Conservation (phyloP, 83 land plant genomes). For the Isoetes engelmannii region DNA sequence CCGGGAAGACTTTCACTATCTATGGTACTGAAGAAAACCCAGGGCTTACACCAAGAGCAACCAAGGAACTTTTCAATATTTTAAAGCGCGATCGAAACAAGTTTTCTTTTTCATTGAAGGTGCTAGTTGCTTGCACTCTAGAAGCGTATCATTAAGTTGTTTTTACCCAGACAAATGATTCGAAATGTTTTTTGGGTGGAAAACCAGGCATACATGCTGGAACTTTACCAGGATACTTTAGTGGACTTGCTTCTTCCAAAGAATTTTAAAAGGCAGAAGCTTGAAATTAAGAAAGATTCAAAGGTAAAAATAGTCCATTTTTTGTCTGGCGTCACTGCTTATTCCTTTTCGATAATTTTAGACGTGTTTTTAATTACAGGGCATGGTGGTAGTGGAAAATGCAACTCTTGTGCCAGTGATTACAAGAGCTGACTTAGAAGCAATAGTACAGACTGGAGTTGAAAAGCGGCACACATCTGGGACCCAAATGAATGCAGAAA, state of each 20-base stretch:
- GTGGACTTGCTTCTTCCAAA: not conserved
- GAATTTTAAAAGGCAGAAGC: slow-evolving; percentile 1
- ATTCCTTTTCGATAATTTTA: not conserved
- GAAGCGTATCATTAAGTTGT: not conserved
- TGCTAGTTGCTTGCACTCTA: not conserved
- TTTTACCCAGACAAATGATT: not conserved
- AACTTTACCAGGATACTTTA: slow-evolving; percentile 6
- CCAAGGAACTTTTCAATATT: not conserved
- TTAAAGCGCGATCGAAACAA: slow-evolving; percentile 5
- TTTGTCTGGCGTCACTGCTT: not conserved
- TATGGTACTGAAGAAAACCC: slow-evolving; percentile 6
- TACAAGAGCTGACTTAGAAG: slow-evolving; percentile 1
- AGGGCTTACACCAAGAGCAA: slow-evolving; percentile 9
- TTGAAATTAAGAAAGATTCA: slow-evolving; percentile 8
- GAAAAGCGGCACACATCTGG: slow-evolving; percentile 9
- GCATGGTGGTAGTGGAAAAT: slow-evolving; percentile 10
- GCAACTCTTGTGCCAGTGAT: not conserved
- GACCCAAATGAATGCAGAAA: slow-evolving; percentile 12
- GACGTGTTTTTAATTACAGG: not conserved
- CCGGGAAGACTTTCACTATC: slow-evolving; percentile 7
- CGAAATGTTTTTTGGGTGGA: not conserved
- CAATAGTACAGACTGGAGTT: not conserved
- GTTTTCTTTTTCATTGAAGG: slow-evolving; percentile 1
- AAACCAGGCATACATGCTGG: slow-evolving; percentile 6
- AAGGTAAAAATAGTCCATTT: not conserved